phyloP scores from a whole-genome alignment of 208 protist species.

The Herpetomonas samuelpessoai region DNA sequence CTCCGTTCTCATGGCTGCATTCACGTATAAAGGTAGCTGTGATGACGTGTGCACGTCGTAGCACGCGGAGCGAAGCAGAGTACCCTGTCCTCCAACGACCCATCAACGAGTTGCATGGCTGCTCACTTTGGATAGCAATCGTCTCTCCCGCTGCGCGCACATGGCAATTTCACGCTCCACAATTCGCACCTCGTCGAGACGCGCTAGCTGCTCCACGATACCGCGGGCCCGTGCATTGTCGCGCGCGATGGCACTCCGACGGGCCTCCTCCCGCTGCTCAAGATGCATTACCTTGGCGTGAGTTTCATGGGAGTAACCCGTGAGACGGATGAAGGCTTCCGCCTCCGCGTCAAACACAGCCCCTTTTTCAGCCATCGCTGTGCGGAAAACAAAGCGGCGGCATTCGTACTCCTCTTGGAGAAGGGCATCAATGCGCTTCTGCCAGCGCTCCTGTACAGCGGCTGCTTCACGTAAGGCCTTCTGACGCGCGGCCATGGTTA shows the following conservation, averaged over 20 bases:
- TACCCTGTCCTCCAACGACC: too few species aligned
- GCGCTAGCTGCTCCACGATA: conserved; percentile 3
- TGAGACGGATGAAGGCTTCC: conserved; percentile 7
- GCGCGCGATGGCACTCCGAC: conserved; percentile 9
- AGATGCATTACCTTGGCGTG: conserved; percentile 9
- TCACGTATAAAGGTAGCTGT: too few species aligned
- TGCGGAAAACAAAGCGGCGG: conserved; percentile 26
- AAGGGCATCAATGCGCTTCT: too few species aligned
- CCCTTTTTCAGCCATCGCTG: conserved; percentile 9
- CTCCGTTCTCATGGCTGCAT: too few species aligned
- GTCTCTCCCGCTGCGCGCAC: conserved; percentile 8
- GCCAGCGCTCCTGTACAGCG: too few species aligned
- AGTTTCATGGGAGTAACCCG: conserved; percentile 2
- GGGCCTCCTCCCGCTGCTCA: conserved; percentile 10
- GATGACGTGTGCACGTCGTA: too few species aligned
- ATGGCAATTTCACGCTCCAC: conserved; percentile 20
- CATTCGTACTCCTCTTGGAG: conserved; percentile 25
- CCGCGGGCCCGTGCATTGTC: not conserved
- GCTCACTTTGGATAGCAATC: not conserved
- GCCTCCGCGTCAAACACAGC: conserved; percentile 12
- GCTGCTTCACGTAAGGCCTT: too few species aligned
- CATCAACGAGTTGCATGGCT: too few species aligned
- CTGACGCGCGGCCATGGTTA: too few species aligned
- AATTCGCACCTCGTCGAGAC: conserved; percentile 7
- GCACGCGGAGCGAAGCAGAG: too few species aligned